phyloP scores from a whole-genome alignment of 129 eudicot species.

The Artemisia tridentata region DNA sequence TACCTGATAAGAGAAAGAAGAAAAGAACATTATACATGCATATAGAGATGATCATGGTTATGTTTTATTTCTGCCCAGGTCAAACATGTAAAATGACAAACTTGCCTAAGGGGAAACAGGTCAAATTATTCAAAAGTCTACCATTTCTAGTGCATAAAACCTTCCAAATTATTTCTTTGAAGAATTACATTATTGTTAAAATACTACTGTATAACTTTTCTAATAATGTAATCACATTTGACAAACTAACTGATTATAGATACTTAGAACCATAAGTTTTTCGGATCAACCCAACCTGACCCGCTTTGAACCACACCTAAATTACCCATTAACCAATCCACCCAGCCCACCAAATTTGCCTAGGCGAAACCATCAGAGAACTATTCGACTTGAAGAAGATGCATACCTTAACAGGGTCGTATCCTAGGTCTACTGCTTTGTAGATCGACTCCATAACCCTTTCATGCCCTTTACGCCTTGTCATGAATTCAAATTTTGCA shows the following conservation, averaged over 20 bases:
- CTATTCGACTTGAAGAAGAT: not conserved
- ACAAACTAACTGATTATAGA: not conserved
- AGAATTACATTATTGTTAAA: not conserved
- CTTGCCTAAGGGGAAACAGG: not conserved
- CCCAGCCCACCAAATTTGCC: not conserved
- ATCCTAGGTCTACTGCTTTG: conserved; percentile 76
- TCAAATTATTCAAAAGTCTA: not conserved
- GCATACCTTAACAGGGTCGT: conserved; percentile 86
- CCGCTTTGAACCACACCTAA: not conserved
- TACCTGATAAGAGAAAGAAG: conserved; percentile 43
- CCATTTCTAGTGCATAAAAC: conserved; percentile 2
- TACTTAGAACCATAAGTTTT: not conserved
- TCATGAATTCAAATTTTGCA: conserved; percentile 95
- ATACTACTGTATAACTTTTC: not conserved
- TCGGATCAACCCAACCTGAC: not conserved
- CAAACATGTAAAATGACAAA: not conserved
- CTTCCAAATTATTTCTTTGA: not conserved
- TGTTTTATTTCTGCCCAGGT: not conserved
- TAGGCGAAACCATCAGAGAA: not conserved
- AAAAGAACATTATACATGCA: not conserved
- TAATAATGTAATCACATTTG: not conserved
- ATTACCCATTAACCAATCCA: not conserved
- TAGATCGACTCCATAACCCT: conserved; percentile 81
- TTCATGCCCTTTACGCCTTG: conserved; percentile 87
- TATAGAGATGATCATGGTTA: not conserved